A percentile compares a stretch with the other conserved stretches of the same genome.
Evolutionary conservation across 768 basidiomycete genomes (phyloP).

Genomic region (Fistulinella prunicolor): DNA sequence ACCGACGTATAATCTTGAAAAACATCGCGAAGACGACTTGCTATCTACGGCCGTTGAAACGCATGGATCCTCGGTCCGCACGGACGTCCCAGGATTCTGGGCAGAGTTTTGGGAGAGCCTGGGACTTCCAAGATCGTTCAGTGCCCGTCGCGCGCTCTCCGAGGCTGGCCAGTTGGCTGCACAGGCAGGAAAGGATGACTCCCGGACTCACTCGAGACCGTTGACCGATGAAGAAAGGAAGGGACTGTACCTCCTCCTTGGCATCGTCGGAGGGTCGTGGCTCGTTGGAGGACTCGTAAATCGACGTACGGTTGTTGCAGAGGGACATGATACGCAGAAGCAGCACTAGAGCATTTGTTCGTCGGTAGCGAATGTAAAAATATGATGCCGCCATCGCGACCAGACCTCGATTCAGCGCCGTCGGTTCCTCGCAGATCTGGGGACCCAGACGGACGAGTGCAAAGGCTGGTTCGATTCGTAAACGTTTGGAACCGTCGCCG

Average conservation of each 20-base stretch:
- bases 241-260: constrained; percentile 49
- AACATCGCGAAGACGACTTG: constrained; percentile 9
- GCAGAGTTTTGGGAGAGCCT: constrained; percentile 38
- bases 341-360: constrained; percentile 14
- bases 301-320: constrained; percentile 6
- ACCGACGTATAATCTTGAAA: constrained; percentile 42
- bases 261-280: constrained; percentile 49
- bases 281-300: constrained; percentile 38
- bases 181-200: constrained; percentile 16
- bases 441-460: too few relatives aligned
- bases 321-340: constrained; percentile 7
- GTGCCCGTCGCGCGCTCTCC: constrained; percentile 16
- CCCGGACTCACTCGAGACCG: constrained; percentile 26
- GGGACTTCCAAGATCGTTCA: constrained; percentile 34
- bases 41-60: constrained; percentile 1
- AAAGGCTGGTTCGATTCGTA: too few relatives aligned
- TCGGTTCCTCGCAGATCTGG: too few relatives aligned
- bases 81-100: constrained; percentile 21
- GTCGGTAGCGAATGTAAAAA: too few relatives aligned
- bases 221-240: constrained; percentile 43
- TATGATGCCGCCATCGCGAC: too few relatives aligned
- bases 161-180: constrained; percentile 9
- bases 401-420: too few relatives aligned
- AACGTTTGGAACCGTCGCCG: too few relatives aligned
- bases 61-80: constrained; percentile 14